Evolutionary conservation across 2,329 filamentous ascomycete genomes (phyloP).

Genomic region (Alternaria tenuissima): DNA sequence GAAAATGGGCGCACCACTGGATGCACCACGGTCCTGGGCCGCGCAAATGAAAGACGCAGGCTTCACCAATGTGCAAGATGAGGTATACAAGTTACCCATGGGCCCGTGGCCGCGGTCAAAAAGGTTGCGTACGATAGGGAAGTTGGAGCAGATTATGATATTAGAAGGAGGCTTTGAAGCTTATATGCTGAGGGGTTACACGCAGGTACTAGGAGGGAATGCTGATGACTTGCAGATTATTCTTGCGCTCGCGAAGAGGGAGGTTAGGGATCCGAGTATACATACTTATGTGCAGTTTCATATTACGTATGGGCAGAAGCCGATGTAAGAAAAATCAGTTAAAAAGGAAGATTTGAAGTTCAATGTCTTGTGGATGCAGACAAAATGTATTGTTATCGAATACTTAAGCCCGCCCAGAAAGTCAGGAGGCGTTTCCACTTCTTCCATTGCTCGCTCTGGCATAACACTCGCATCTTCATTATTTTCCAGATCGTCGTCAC

Average conservation of each 20-base stretch:
- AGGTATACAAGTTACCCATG: constrained; percentile 37
- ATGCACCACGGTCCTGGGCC: constrained; percentile 44
- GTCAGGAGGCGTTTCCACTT: no score
- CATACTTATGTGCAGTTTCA: constrained; percentile 37
- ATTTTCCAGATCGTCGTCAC: no score
- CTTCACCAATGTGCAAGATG: constrained; percentile 55
- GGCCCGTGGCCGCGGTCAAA: constrained; percentile 40
- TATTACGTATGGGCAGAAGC: constrained; percentile 33
- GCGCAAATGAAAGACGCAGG: constrained; percentile 47
- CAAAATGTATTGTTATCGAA: no score
- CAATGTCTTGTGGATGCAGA: no score
- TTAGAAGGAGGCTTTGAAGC: constrained; percentile 34
- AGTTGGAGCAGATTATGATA: constrained; percentile 35
- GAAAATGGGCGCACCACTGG: constrained; percentile 46
- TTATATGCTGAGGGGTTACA: constrained; percentile 35
- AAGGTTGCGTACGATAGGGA: constrained; percentile 26
- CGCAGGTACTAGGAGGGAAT: constrained; percentile 24
- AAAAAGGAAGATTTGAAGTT: rapidly evolving
- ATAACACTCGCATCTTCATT: no score
- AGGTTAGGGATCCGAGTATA: constrained; percentile 30
- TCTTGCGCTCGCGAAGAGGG: constrained; percentile 27
- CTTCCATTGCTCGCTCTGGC: no score
- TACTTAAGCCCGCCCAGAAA: no score
- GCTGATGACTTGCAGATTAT: constrained; percentile 30
- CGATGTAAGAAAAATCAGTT: neutral